phyloP scores from a whole-genome alignment of 352 stramenopile species.

The Phytophthora litchii region DNA sequence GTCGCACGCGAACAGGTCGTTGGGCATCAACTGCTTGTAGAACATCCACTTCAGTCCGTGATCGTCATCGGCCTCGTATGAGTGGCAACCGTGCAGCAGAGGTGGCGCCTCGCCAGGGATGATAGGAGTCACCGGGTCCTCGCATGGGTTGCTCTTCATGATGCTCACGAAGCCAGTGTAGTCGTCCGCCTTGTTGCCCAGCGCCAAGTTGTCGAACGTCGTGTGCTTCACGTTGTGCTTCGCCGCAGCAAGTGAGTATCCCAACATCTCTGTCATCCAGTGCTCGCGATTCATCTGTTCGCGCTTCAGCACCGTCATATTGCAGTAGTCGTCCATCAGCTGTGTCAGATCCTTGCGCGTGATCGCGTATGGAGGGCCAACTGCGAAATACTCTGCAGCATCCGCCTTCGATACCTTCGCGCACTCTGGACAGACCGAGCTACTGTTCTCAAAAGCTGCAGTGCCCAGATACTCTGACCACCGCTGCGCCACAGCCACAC shows the following conservation, averaged over 20 bases:
- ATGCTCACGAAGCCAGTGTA: slow-evolving; percentile 67
- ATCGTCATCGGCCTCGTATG: slow-evolving; percentile 53
- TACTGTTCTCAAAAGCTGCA: slow-evolving; percentile 50
- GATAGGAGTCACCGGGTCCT: slow-evolving; percentile 45
- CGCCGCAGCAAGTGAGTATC: slow-evolving; percentile 58
- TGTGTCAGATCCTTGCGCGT: slow-evolving; percentile 53
- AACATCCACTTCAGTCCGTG: slow-evolving; percentile 63
- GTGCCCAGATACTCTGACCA: slow-evolving; percentile 43
- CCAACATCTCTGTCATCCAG: slow-evolving; percentile 60
- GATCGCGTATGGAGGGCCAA: slow-evolving; percentile 67
- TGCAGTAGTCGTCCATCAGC: slow-evolving; percentile 73
- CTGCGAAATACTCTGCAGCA: slow-evolving; percentile 52
- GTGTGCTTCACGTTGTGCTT: slow-evolving; percentile 79
- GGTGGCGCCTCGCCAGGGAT: slow-evolving; percentile 52
- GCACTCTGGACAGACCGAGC: slow-evolving; percentile 62
- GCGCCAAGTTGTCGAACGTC: slow-evolving; percentile 75
- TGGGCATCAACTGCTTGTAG: slow-evolving; percentile 67
- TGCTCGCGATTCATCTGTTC: slow-evolving; percentile 41
- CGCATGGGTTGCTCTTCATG: slow-evolving; percentile 67
- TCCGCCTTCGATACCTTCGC: slow-evolving; percentile 44
- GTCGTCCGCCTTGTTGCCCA: slow-evolving; percentile 57
- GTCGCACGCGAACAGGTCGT: slow-evolving; percentile 79
- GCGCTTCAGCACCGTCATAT: slow-evolving; percentile 56
- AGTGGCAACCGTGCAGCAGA: slow-evolving; percentile 51
- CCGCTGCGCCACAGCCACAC: slow-evolving; percentile 66